phyloP scores from a whole-genome alignment of 768 basidiomycete genomes.

The Panellus pusillus region DNA sequence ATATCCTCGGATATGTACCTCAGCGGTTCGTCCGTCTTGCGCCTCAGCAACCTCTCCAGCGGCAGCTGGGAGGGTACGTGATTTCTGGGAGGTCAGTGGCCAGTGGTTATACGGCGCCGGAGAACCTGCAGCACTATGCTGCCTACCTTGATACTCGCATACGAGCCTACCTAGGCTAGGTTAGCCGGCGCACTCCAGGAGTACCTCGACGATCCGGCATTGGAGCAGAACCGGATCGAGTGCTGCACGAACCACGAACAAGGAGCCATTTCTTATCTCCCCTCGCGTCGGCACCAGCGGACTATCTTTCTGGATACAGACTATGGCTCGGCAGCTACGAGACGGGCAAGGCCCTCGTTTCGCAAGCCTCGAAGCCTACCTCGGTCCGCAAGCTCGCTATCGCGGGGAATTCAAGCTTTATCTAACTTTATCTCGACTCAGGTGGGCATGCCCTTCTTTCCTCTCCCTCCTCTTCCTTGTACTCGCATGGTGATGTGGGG shows the following conservation, averaged over 20 bases:
- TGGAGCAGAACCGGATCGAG: slow-evolving; percentile 92
- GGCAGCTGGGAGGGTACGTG: slow-evolving; percentile 83
- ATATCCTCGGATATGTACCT: slow-evolving; percentile 84
- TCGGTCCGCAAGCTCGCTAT: slow-evolving; percentile 53
- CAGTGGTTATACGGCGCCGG: slow-evolving; percentile 84
- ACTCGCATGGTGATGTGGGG: too few species aligned
- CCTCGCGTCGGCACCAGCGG: not conserved
- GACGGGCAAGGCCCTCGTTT: slow-evolving; percentile 48
- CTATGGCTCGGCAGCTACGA: slow-evolving; percentile 61
- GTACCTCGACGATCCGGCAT: slow-evolving; percentile 96
- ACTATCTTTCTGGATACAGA: slow-evolving; percentile 28
- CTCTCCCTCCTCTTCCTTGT: too few species aligned
- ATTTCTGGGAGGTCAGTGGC: not conserved
- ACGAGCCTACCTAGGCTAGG: slow-evolving; percentile 79
- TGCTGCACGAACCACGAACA: slow-evolving; percentile 86
- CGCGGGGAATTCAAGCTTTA: slow-evolving; percentile 40
- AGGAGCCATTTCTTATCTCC: not conserved
- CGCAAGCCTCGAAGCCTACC: slow-evolving; percentile 50
- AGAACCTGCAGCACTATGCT: slow-evolving; percentile 87
- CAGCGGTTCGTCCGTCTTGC: slow-evolving; percentile 77
- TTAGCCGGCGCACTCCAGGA: slow-evolving; percentile 93
- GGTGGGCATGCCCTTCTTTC: slow-evolving; percentile 37
- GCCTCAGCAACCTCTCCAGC: slow-evolving; percentile 75
- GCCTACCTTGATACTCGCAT: slow-evolving; percentile 88
- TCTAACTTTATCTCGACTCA: slow-evolving; percentile 47